Evolutionary conservation across 148 eudicot genomes (phyloP), one percentile per base, ranked within the genome.

Genomic region (Limonium bicolor): DNA sequence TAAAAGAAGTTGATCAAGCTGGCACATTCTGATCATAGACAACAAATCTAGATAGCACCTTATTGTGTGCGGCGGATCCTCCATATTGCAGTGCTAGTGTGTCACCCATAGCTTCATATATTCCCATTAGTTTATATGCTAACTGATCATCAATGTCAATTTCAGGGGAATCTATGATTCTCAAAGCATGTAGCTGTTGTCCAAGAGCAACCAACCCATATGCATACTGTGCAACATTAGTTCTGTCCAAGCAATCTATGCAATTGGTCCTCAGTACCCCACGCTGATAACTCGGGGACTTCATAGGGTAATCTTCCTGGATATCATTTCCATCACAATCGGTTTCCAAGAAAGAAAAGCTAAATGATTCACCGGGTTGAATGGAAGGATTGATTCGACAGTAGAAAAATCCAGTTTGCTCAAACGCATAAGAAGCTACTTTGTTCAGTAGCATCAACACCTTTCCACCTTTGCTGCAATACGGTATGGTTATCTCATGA

Each of bases 21-120:
- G n/a, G 7, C n/a, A 39, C 23, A 4, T 39, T 39, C 4, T 39
- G 2, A 17, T 20, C 22, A 3, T 5, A 1, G 22, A 9, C 3
- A 40, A 16, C 2, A 20, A 22, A 41, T 9, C n/a, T 28, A 21
- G 29, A 7, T 9, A 24, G 21, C 69, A 92, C 99, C 99, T 92
- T 92, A 61, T 85, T 92, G 59, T 92, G 99, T 10, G 99, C 99
- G 25, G 94, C 88, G 36, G 99, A 92, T 38, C 99, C 99, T 36
- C 95, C 82, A 69, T 92, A 92, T 48, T 92, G 99, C 39, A 85
- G 47, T 20, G 99, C 95, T 48, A 92, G 78, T 8, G 83, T 92
- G 63, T 92, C 99, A 36, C 99, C 99, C 99, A 92, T 92, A 46
- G 66, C 75, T 67, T 92, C 95, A 61, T 92, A 92, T 32, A 76